Percentiles rank a stretch among this genome's conserved stretches.
phyloP scores from a whole-genome alignment of 2,329 filamentous ascomycete genomes.

The Calonectria pseudoturangicola region DNA sequence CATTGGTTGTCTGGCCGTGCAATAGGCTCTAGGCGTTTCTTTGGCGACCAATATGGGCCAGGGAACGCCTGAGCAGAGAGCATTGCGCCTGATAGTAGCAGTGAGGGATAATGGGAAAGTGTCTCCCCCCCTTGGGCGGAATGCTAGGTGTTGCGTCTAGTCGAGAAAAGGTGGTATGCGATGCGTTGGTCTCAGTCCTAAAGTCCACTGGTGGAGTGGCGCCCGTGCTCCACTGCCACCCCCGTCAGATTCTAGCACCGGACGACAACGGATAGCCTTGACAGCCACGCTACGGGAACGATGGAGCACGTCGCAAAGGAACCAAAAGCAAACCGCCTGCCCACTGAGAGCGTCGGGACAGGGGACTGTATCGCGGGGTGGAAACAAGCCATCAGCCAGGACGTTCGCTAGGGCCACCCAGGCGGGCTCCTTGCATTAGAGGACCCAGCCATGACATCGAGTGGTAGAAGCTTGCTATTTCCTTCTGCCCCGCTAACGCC shows the following conservation, averaged over 20 bases:
- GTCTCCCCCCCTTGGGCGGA: conserved; percentile 32
- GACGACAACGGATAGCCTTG: conserved; percentile 27
- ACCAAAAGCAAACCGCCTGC: conserved; percentile 44
- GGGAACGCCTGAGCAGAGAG: conserved; percentile 10
- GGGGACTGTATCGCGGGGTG: conserved; percentile 50
- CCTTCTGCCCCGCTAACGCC: conserved; percentile 12
- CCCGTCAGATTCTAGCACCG: conserved; percentile 1
- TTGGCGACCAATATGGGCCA: conserved; percentile 8
- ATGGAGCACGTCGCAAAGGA: conserved; percentile 35
- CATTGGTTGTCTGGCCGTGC: not conserved
- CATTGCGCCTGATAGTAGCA: not conserved
- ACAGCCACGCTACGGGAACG: conserved; percentile 39
- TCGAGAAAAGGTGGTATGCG: conserved; percentile 17
- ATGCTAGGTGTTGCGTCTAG: conserved; percentile 42
- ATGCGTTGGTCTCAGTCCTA: conserved; percentile 29
- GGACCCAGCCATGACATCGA: conserved; percentile 27
- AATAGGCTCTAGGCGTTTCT: not conserved
- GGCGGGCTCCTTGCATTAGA: conserved; percentile 47
- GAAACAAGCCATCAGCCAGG: conserved; percentile 47
- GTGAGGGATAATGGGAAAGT: conserved; percentile 11
- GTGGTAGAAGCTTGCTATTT: conserved; percentile 11
- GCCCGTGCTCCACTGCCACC: not conserved
- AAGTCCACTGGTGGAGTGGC: not conserved
- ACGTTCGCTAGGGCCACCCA: conserved; percentile 32
- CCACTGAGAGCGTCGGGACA: conserved; percentile 41